Evolutionary conservation across 805 yeast genomes (phyloP).

Genomic region (Lipomyces starkeyi): DNA sequence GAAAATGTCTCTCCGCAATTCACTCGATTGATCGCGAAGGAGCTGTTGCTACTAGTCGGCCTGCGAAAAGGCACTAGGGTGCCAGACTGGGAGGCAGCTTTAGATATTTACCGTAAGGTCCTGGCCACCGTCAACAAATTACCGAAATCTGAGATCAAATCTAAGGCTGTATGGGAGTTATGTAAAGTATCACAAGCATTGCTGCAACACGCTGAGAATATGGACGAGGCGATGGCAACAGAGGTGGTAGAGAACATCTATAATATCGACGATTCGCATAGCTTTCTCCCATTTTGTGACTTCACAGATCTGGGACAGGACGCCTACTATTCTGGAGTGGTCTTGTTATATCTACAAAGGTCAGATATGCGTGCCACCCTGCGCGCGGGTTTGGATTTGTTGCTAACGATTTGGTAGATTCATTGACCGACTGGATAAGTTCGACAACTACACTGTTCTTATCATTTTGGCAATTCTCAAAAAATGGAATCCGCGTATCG

Average conservation of each 20-base stretch:
- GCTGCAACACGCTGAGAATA: conserved; percentile 18
- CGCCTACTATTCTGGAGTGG: conserved; percentile 8
- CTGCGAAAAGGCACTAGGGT: conserved; percentile 50
- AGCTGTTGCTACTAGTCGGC: conserved; percentile 44
- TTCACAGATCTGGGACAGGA: conserved; percentile 12
- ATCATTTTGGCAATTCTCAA: conserved; percentile 16
- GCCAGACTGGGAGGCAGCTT: conserved; percentile 42
- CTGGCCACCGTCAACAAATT: conserved; percentile 2
- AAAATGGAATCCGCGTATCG: conserved; percentile 7
- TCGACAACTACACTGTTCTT: conserved; percentile 19
- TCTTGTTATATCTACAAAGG: conserved; percentile 28
- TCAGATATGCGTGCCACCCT: not conserved
- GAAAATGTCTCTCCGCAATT: conserved; percentile 2
- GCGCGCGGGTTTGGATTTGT: not conserved
- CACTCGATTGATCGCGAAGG: conserved; percentile 11
- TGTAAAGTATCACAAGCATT: conserved; percentile 25
- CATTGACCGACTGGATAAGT: conserved; percentile 11
- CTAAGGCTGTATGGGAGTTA: conserved; percentile 22
- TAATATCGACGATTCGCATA: conserved; percentile 12
- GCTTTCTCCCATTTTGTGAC: conserved; percentile 26
- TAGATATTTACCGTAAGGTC: conserved; percentile 10
- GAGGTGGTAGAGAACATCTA: conserved; percentile 21
- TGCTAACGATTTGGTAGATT: not conserved
- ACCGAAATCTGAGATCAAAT: not conserved
- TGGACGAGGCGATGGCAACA: conserved; percentile 16